phyloP scores from a whole-genome alignment of 345 rosid species.

The Eucalyptus sp. region DNA sequence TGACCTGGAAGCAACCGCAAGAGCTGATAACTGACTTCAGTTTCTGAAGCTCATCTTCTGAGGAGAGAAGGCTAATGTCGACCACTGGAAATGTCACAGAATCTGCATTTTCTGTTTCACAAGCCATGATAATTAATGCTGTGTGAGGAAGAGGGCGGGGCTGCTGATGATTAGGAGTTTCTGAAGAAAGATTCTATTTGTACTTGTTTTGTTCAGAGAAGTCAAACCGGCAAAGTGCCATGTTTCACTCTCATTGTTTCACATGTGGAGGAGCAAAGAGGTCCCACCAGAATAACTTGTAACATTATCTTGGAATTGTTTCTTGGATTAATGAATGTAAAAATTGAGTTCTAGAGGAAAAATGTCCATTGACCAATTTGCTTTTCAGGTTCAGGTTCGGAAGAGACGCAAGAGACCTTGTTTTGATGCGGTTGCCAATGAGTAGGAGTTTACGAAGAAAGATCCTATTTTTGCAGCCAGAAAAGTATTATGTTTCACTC shows the following conservation, averaged over 20 bases:
- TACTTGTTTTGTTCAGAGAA: not conserved
- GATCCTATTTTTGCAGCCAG: not conserved
- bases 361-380: not conserved
- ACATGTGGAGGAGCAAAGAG: not conserved
- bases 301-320: not conserved
- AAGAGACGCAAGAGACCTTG: not conserved
- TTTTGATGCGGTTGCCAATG: not conserved
- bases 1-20: conserved; percentile 39
- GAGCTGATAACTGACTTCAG: conserved; percentile 23
- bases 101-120: not conserved
- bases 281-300: not conserved
- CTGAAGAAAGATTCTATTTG: not conserved
- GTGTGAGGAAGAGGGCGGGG: not conserved
- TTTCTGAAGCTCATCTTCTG: conserved; percentile 4
- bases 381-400: not conserved
- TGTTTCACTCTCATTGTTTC: not conserved
- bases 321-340: not conserved
- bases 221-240: not conserved
- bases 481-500: not conserved
- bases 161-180: not conserved
- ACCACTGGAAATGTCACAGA: conserved; percentile 1
- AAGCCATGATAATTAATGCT: not conserved
- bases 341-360: not conserved
- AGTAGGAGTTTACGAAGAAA: not conserved
- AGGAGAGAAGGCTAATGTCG: conserved; percentile 5